phyloP scores from a whole-genome alignment of 371 early-diverging fungal genomes.

The Apophysomyces elegans region DNA sequence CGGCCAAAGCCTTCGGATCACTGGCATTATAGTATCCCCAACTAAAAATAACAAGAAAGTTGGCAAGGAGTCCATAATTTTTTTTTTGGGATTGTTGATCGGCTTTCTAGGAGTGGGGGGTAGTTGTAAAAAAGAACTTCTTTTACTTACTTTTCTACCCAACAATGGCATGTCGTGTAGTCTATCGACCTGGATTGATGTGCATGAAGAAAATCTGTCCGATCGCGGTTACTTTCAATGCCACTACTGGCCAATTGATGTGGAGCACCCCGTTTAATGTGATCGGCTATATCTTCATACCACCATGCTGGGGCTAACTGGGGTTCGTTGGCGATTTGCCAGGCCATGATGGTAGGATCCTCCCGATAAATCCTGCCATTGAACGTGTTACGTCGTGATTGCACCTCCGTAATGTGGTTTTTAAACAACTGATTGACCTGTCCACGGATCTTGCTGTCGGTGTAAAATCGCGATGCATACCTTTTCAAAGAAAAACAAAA shows the following conservation, averaged over 20 bases:
- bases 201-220: conserved; percentile 51
- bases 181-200: conserved; percentile 48
- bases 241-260: conserved; percentile 61
- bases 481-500: neutral
- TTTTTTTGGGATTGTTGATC: conserved; percentile 1
- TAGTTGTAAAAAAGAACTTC: neutral
- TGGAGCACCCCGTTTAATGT: conserved; percentile 51
- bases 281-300: conserved; percentile 48
- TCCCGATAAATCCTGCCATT: conserved; percentile 43
- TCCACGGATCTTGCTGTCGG: conserved; percentile 23
- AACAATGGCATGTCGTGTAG: conserved; percentile 58
- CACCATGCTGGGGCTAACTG: conserved; percentile 47
- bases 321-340: conserved; percentile 54
- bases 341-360: conserved; percentile 51
- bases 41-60: conserved; percentile 21
- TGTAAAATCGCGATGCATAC: conserved; percentile 44
- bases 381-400: conserved; percentile 36
- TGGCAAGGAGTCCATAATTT: conserved; percentile 5
- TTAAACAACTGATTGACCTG: conserved; percentile 38
- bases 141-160: conserved; percentile 60
- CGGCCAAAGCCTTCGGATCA: conserved; percentile 30
- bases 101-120: neutral
- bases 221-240: conserved; percentile 54
- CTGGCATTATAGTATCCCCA: conserved; percentile 54
- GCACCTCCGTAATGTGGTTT: conserved; percentile 36